phyloP scores from a whole-genome alignment of 73 alveolate species.

The Effrenium voratum region DNA sequence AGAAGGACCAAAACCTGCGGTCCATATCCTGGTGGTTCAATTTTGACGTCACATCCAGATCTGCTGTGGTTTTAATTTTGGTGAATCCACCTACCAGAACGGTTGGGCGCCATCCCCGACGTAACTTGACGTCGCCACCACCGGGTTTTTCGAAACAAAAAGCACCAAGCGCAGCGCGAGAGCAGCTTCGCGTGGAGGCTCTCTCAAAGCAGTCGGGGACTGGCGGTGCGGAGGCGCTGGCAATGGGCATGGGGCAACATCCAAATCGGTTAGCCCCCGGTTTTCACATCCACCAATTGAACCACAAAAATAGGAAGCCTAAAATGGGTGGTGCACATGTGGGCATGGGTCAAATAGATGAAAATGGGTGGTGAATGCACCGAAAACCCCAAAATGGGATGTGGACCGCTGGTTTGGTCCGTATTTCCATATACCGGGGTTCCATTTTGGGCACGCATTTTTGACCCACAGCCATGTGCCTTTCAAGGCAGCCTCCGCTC shows the following conservation, averaged over 20 bases:
- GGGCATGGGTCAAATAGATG: neutral
- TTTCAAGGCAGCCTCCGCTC: slow-evolving; percentile 58
- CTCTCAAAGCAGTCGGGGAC: slow-evolving; percentile 64
- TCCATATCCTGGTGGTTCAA: too few relatives aligned
- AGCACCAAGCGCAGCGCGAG: too few relatives aligned
- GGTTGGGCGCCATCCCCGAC: too few relatives aligned
- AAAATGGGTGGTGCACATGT: neutral
- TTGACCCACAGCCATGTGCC: neutral
- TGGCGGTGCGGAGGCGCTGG: slow-evolving; percentile 33
- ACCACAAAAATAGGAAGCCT: too few relatives aligned
- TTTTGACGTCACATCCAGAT: too few relatives aligned
- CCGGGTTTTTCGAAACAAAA: too few relatives aligned
- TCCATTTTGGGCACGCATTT: neutral
- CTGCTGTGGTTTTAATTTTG: too few relatives aligned
- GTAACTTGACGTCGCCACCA: too few relatives aligned
- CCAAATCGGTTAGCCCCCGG: neutral
- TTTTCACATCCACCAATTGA: neutral
- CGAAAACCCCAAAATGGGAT: neutral
- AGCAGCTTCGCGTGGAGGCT: too few relatives aligned
- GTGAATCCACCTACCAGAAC: too few relatives aligned
- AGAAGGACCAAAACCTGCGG: too few relatives aligned
- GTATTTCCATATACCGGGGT: neutral
- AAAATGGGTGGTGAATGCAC: neutral
- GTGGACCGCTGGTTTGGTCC: neutral
- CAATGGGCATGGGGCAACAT: neutral